A percentile compares a stretch with the other conserved stretches of the same genome.
These are phyloP conservation scores for Yamadazyma endophytica DNA, from an alignment of 805 yeast genomes.

Conservation along the genomic window DNA sequence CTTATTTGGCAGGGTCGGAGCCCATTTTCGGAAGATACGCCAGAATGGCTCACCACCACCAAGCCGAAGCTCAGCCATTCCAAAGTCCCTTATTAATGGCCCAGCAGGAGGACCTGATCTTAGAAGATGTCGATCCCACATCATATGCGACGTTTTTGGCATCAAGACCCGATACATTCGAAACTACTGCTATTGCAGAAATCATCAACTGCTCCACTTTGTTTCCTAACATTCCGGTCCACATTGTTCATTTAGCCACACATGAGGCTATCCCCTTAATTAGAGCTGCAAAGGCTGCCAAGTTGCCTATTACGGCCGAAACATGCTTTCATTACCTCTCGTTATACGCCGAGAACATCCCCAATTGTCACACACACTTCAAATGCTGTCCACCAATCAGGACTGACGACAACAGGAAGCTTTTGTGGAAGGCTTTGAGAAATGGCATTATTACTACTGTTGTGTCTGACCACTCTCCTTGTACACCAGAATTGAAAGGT, in stretches of 20 bases:
- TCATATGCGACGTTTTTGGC: constrained; percentile 70
- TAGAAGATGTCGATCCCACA: constrained; percentile 52
- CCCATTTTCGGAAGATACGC: constrained; percentile 50
- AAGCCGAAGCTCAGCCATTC: constrained; percentile 7
- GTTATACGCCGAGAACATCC: constrained; percentile 71
- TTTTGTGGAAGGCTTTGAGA: constrained; percentile 75
- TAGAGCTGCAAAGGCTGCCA: constrained; percentile 54
- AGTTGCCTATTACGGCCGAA: constrained; percentile 74
- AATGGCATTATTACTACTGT: constrained; percentile 71
- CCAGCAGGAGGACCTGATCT: constrained; percentile 32
- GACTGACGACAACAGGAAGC: constrained; percentile 61
- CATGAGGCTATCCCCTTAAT: constrained; percentile 77
- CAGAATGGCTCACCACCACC: constrained; percentile 29
- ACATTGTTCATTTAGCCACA: constrained; percentile 88
- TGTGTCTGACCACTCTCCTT: constrained; percentile 94
- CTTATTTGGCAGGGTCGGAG: constrained; percentile 53
- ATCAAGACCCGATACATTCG: constrained; percentile 86
- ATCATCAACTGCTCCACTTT: constrained; percentile 59
- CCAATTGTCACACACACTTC: constrained; percentile 74
- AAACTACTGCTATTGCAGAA: constrained; percentile 75
- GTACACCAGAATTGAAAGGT: constrained; percentile 87
- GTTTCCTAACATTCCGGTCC: constrained; percentile 64
- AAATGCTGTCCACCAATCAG: constrained; percentile 97
- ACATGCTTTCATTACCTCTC: constrained; percentile 93
- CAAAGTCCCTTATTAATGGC: constrained; percentile 33